Conservation (phyloP, 768 basidiomycete genomes). For the Lactarius hatsudake region DNA sequence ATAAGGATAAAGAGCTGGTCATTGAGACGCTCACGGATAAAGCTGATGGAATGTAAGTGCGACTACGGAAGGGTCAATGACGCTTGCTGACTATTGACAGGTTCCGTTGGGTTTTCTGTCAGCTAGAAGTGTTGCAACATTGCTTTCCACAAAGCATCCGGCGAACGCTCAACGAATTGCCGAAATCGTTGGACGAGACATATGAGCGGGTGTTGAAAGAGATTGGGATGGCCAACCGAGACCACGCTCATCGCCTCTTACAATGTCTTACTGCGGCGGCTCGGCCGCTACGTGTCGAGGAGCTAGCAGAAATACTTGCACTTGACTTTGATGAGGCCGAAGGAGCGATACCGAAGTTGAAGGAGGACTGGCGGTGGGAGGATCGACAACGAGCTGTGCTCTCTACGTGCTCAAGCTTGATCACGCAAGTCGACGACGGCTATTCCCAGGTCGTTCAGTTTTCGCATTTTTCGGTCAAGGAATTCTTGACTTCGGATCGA, state of each 20-base stretch:
- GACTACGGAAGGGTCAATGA: no score
- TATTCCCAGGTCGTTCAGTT: neutral
- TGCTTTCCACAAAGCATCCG: neutral
- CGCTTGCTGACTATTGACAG: neutral
- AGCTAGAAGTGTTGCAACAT: neutral
- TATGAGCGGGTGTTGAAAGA: neutral
- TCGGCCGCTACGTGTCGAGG: neutral
- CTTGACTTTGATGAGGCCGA: neutral
- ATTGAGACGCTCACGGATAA: neutral
- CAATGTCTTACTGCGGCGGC: neutral
- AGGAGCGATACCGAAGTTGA: neutral
- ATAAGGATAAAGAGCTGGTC: neutral
- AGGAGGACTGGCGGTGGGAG: neutral
- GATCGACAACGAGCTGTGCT: neutral
- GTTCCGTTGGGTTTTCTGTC: neutral
- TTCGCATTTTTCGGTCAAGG: neutral
- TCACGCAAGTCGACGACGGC: neutral
- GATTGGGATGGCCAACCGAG: neutral
- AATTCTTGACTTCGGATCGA: neutral
- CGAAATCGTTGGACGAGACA: neutral
- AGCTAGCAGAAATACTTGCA: neutral
- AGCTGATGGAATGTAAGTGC: neutral
- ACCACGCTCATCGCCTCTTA: neutral
- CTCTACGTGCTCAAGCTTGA: neutral
- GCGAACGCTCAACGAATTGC: neutral